Evolutionary conservation across 83 land plant species (phyloP), one percentile per base, ranked within the genome.

Genomic region (Picea abies): DNA sequence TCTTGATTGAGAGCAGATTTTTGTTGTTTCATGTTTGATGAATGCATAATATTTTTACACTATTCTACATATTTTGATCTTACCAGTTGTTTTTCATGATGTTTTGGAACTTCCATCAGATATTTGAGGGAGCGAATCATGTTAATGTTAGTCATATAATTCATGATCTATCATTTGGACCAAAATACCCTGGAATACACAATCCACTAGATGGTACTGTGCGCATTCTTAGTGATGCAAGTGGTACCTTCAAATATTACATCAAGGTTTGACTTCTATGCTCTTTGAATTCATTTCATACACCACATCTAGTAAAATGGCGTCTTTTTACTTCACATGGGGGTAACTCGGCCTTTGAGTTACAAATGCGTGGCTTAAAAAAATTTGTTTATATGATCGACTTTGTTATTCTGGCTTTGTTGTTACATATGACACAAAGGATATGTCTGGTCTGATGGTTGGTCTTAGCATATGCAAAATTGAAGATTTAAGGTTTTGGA

Each of bases 161-260:
- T 81, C 97, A 98, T 86, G 95, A 96, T 84, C 88, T 98, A 41
- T 96, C 99, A 19, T 98, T 98, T 87, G 99, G 99, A 65, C 99
- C 99, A 25, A 89, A 91, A 58, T 98, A 98, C 84, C 99, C 97
- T 23, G 99, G 99, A 56, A 90, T 98, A 64, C 99, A 98, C 77
- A 98, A 98, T 79, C 99, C 99, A 20, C 92, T 98, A 20, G 99
- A 98, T 92, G 97, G 87, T 35, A 98, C 93, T 49, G 82, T 47
- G 12, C 85, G 99, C 56, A 94, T 98, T 63, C 87, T 98, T 73
- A 96, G 76, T 83, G 98, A 87, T 19, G 79, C 93, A 65, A 94
- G 97, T 88, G 99, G 99, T 39, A 94, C 98, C 44, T 98, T 98
- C 87, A 98, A 96, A 82, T 98, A 98, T 84, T 98, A 93, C 84